phyloP scores from a whole-genome alignment of 2,329 filamentous ascomycete species.

The Pyrenochaeta sp. region DNA sequence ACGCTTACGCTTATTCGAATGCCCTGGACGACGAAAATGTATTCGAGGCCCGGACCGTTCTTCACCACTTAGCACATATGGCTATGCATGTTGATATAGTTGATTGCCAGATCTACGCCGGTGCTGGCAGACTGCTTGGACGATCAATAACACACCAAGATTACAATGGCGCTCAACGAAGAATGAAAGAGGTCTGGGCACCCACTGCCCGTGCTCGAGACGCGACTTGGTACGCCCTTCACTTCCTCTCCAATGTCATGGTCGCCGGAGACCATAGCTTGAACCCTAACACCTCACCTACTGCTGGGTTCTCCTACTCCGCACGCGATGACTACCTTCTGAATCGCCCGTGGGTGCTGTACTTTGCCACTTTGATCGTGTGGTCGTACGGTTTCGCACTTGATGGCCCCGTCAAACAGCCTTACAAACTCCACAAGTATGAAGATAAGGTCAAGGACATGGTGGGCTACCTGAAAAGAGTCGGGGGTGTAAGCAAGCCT shows the following conservation, averaged over 20 bases:
- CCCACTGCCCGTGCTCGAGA: slow-evolving; percentile 87
- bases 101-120: slow-evolving; percentile 96
- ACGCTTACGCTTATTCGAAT: slow-evolving; percentile 42
- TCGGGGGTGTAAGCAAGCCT: slow-evolving; percentile 76
- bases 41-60: slow-evolving; percentile 85
- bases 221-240: slow-evolving; percentile 89
- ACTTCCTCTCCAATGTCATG: slow-evolving; percentile 86
- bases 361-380: slow-evolving; percentile 89
- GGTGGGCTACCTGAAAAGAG: slow-evolving; percentile 76
- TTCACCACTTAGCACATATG: slow-evolving; percentile 96
- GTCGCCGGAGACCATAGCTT: slow-evolving; percentile 63
- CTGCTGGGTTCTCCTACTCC: slow-evolving; percentile 66
- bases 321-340: slow-evolving; percentile 88
- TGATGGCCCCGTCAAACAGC: slow-evolving; percentile 75
- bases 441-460: slow-evolving; percentile 79
- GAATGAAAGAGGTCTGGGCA: slow-evolving; percentile 91
- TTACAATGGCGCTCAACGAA: slow-evolving; percentile 77
- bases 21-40: slow-evolving; percentile 70
- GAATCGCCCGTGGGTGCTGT: slow-evolving; percentile 94
- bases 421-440: slow-evolving; percentile 63
- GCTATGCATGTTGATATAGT: slow-evolving; percentile 97
- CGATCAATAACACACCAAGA: slow-evolving; percentile 85
- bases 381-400: slow-evolving; percentile 95
- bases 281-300: slow-evolving; percentile 35
- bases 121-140: slow-evolving; percentile 83